Percentiles rank a stretch among this genome's conserved stretches.
Conservation (phyloP, 169 alveolate genomes). For the Plasmodium coatneyi region DNA sequence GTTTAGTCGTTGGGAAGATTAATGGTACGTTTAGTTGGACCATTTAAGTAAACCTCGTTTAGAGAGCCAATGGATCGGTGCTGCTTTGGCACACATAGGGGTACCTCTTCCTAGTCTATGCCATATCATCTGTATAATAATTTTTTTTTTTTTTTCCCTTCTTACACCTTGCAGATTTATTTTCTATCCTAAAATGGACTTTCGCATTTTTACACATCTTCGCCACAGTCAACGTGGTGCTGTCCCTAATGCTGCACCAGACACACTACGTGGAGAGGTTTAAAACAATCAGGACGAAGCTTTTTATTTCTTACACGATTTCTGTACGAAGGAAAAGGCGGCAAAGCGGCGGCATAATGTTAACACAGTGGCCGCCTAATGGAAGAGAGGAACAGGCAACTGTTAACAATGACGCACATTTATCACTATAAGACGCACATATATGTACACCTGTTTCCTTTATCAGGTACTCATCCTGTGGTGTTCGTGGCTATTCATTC, state of each 20-base stretch:
- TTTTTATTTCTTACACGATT: conserved; percentile 14
- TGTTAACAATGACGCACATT: neutral
- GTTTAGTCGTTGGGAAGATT: conserved; percentile 56
- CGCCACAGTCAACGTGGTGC: conserved; percentile 27
- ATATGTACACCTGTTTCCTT: neutral
- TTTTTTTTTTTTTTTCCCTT: neutral
- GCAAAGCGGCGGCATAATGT: neutral
- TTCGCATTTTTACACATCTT: conserved; percentile 38
- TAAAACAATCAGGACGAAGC: conserved; percentile 9
- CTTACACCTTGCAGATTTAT: conserved; percentile 16
- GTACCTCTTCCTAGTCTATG: neutral
- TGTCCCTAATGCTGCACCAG: conserved; percentile 18
- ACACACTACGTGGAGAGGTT: conserved; percentile 44
- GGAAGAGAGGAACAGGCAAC: neutral
- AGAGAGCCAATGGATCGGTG: neutral
- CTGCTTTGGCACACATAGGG: neutral
- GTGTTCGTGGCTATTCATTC: conserved; percentile 70
- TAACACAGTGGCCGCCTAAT: neutral
- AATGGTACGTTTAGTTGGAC: conserved; percentile 10
- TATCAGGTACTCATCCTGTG: conserved; percentile 28
- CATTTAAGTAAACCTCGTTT: neutral
- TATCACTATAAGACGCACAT: neutral
- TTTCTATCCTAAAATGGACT: conserved; percentile 31
- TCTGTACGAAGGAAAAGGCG: conserved; percentile 1
- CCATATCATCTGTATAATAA: neutral